Evolutionary conservation across 2,329 filamentous ascomycete species (phyloP).

Genomic region (Onygenales sp.): DNA sequence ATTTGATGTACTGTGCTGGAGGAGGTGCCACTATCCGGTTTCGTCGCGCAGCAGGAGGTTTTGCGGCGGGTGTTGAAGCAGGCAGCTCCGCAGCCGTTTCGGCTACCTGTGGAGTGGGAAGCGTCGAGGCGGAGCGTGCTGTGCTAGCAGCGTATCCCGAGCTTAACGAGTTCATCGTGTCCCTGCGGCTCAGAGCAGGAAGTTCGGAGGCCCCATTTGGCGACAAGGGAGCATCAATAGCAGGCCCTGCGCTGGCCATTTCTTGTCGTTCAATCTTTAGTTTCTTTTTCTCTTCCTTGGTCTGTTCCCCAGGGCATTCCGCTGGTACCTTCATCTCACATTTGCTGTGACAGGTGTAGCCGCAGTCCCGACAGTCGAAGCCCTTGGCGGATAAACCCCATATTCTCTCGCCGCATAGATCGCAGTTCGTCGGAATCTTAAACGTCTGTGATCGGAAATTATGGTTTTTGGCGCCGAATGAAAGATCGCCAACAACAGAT

Average conservation of each 20-base stretch:
- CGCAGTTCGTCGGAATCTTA: constrained; percentile 98
- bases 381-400: constrained; percentile 97
- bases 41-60: constrained; percentile 31
- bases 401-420: constrained; percentile 90
- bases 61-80: constrained; percentile 26
- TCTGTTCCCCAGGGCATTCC: constrained; percentile 87
- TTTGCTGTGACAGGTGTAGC: constrained; percentile 96
- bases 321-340: constrained; percentile 98
- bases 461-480: constrained; percentile 84
- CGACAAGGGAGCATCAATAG: constrained; percentile 17
- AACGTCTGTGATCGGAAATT: constrained; percentile 99
- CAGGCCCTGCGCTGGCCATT: constrained; percentile 52
- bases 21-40: constrained; percentile 81
- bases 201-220: constrained; percentile 44
- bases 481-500: constrained; percentile 83
- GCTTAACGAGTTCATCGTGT: constrained; percentile 84
- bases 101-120: constrained; percentile 37
- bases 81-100: constrained; percentile 37
- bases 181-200: constrained; percentile 62
- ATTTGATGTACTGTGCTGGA: constrained; percentile 67
- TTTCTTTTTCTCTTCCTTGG: constrained; percentile 92
- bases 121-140: constrained; percentile 63
- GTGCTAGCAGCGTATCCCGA: constrained; percentile 79
- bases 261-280: constrained; percentile 79
- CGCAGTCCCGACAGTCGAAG: constrained; percentile 90